Evolutionary conservation across 305 asterid species (phyloP).

Genomic region (Solanum hybrid): DNA sequence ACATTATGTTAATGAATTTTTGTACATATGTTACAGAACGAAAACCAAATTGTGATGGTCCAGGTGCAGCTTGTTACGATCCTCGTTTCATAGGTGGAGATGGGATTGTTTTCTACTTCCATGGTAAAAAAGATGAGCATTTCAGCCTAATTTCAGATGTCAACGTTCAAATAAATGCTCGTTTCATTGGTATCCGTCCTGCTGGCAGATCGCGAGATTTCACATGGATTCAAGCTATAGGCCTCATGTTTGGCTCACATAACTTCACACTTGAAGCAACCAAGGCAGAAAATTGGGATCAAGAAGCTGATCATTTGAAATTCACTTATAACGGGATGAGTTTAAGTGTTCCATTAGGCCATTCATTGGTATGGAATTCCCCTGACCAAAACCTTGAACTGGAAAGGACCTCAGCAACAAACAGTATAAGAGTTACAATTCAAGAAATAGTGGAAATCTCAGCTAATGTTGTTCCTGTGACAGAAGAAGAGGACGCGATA

Average conservation of each 20-base stretch:
- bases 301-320: conserved; percentile 2
- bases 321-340: not conserved
- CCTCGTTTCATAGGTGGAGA: conserved; percentile 19
- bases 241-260: conserved; percentile 9
- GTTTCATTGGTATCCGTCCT: conserved; percentile 11
- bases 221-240: conserved; percentile 17
- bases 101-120: conserved; percentile 18
- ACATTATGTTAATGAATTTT: not conserved
- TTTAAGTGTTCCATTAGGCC: not conserved
- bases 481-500: conserved; percentile 5
- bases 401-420: conserved; percentile 7
- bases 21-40: conserved; percentile 1
- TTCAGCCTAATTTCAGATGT: conserved; percentile 12
- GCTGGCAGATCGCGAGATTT: conserved; percentile 9
- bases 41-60: conserved; percentile 16
- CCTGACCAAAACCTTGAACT: not conserved
- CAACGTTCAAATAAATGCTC: conserved; percentile 11
- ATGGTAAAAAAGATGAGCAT: conserved; percentile 11
- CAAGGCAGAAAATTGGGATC: conserved; percentile 3
- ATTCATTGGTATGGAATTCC: conserved; percentile 2
- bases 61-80: conserved; percentile 15
- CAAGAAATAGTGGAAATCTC: conserved; percentile 3
- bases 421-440: conserved; percentile 3
- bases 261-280: conserved; percentile 12
- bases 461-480: conserved; percentile 13